phyloP scores from a whole-genome alignment of 495 filamentous ascomycete species.

The Penicillium soppii region DNA sequence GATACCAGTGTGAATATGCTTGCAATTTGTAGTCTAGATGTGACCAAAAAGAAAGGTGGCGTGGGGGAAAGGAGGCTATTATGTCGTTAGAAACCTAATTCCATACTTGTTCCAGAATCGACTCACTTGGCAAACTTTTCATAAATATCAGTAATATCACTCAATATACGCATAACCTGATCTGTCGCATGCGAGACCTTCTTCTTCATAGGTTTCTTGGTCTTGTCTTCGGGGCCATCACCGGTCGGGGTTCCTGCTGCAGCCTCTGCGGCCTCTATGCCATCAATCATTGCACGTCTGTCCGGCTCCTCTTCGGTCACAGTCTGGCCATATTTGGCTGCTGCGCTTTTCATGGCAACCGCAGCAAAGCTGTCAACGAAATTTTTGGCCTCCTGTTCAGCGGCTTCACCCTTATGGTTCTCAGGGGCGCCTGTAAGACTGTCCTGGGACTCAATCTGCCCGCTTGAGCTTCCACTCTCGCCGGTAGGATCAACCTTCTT shows the following conservation, averaged over 20 bases:
- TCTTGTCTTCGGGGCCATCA: slow-evolving; percentile 68
- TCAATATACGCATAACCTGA: slow-evolving; percentile 72
- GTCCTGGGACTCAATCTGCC: slow-evolving; percentile 72
- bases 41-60: slow-evolving; percentile 67
- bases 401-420: slow-evolving; percentile 81
- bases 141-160: slow-evolving; percentile 74
- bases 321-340: slow-evolving; percentile 65
- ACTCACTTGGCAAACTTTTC: slow-evolving; percentile 77
- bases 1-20: slow-evolving; percentile 58
- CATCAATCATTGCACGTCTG: slow-evolving; percentile 56
- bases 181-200: slow-evolving; percentile 75
- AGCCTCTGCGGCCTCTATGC: slow-evolving; percentile 52
- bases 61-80: slow-evolving; percentile 72
- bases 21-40: slow-evolving; percentile 62
- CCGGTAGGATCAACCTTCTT: slow-evolving; percentile 59
- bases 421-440: slow-evolving; percentile 81
- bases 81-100: slow-evolving; percentile 4
- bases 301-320: slow-evolving; percentile 44
- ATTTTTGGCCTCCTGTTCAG: slow-evolving; percentile 81
- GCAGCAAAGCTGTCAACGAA: slow-evolving; percentile 74
- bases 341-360: slow-evolving; percentile 72
- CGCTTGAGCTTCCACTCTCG: slow-evolving; percentile 60
- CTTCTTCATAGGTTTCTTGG: slow-evolving; percentile 78
- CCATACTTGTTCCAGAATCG: background rate
- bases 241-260: slow-evolving; percentile 60